A percentile compares a stretch with the other conserved stretches of the same genome.
Conservation (phyloP, 1,284 basidiomycete genomes). For the Ustilago lituana region DNA sequence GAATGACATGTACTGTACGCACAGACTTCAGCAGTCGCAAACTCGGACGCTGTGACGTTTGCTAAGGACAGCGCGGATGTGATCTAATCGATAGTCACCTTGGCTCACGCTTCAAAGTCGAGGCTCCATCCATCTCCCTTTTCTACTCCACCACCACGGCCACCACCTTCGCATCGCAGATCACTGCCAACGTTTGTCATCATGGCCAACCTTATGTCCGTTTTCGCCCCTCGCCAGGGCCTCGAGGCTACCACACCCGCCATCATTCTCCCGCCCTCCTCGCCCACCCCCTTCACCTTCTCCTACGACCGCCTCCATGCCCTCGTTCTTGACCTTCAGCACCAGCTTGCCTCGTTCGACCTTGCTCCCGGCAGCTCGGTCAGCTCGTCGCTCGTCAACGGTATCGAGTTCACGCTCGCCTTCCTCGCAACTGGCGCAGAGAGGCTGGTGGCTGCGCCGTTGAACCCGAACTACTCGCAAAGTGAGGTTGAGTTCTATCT, state of each 20-base stretch:
- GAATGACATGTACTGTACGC: no score
- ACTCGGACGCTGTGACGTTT: no score
- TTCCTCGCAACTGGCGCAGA: conserved; percentile 67
- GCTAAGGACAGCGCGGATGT: no score
- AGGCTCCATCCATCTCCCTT: no score
- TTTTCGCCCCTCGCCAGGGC: conserved; percentile 42
- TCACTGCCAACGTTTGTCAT: not conserved
- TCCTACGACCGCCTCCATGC: conserved; percentile 48
- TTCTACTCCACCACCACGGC: not conserved
- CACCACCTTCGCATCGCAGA: not conserved
- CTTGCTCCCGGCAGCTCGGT: conserved; percentile 52
- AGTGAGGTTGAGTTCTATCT: conserved; percentile 68
- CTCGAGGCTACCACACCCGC: conserved; percentile 42
- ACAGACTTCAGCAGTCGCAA: no score
- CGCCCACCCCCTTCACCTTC: conserved; percentile 46
- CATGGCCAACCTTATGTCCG: conserved; percentile 47
- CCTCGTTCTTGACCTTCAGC: conserved; percentile 51
- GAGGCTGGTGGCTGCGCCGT: conserved; percentile 68
- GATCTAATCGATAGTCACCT: no score
- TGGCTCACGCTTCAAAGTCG: no score
- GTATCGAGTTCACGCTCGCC: conserved; percentile 67
- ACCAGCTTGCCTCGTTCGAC: conserved; percentile 53
- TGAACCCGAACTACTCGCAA: conserved; percentile 69
- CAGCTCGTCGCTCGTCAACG: conserved; percentile 67
- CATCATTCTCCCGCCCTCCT: conserved; percentile 55